These are phyloP conservation scores for Jaapia argillacea DNA, from an alignment of 768 basidiomycete genomes.

Conservation along the genomic window DNA sequence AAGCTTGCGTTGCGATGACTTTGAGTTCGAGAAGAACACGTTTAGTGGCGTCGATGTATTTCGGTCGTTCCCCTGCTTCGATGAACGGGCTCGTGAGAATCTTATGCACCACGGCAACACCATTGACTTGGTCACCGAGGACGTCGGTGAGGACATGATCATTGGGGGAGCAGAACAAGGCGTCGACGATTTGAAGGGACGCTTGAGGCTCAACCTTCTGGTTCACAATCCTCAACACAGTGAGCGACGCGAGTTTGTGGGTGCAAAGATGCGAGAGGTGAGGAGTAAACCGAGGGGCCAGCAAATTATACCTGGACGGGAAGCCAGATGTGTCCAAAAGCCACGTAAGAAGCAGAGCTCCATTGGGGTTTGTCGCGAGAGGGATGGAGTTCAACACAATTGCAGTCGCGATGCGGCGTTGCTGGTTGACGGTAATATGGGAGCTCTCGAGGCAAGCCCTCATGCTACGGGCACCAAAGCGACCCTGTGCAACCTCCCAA, in stretches of 20 bases:
- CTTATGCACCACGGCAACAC: slow-evolving; percentile 88
- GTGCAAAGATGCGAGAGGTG: slow-evolving; percentile 96
- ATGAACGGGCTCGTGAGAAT: slow-evolving; percentile 83
- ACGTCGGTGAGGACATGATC: slow-evolving; percentile 93
- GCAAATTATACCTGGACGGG: slow-evolving; percentile 88
- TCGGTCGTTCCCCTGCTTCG: slow-evolving; percentile 55
- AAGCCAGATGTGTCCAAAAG: slow-evolving; percentile 90
- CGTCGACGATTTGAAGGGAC: slow-evolving; percentile 76
- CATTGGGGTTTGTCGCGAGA: slow-evolving; percentile 95
- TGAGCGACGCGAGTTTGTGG: slow-evolving; percentile 93
- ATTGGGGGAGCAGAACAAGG: slow-evolving; percentile 81
- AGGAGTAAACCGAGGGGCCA: slow-evolving; percentile 93
- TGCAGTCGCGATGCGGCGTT: slow-evolving; percentile 90
- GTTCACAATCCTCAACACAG: slow-evolving; percentile 92
- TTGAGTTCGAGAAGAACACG: slow-evolving; percentile 85
- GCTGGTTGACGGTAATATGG: slow-evolving; percentile 78
- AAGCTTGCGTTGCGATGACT: slow-evolving; percentile 91
- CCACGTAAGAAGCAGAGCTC: slow-evolving; percentile 93
- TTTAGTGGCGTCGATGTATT: slow-evolving; percentile 79
- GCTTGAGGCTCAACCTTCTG: slow-evolving; percentile 92
- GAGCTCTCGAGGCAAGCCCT: slow-evolving; percentile 92
- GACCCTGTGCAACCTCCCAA: slow-evolving; percentile 97
- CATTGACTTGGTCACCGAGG: slow-evolving; percentile 92
- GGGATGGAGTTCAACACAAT: slow-evolving; percentile 96
- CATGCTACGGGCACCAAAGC: slow-evolving; percentile 97